Evolutionary conservation across 306 rosid species (phyloP).

Genomic region (Luffa aegyptiaca): DNA sequence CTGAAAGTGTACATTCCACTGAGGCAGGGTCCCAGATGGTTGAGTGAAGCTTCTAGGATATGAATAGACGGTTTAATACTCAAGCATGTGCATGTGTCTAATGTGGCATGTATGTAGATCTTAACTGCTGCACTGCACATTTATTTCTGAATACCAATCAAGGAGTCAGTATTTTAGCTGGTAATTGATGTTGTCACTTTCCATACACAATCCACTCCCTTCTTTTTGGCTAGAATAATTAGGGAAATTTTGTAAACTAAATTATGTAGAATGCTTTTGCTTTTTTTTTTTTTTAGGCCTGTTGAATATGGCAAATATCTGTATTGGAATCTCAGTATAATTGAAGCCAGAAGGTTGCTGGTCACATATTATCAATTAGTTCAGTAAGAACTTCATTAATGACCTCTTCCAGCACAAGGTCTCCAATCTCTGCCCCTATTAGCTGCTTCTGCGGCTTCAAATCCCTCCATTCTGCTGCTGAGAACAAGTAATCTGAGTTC

Average conservation of each 20-base stretch:
- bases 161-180: background rate
- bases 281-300: background rate
- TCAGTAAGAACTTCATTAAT: constrained; percentile 32
- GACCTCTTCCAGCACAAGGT: constrained; percentile 42
- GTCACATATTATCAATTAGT: constrained; percentile 10
- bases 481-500: constrained; percentile 29
- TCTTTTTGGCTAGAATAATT: background rate
- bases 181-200: background rate
- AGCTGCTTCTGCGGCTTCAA: constrained; percentile 30
- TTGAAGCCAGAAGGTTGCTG: background rate
- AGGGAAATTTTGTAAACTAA: background rate
- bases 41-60: constrained; percentile 4
- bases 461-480: constrained; percentile 40
- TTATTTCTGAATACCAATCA: background rate
- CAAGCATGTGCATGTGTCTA: background rate
- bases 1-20: background rate
- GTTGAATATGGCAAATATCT: background rate
- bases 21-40: background rate
- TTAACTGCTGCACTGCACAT: background rate
- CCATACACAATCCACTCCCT: background rate
- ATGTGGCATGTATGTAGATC: background rate
- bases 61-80: background rate
- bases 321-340: background rate
- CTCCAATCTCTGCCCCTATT: constrained; percentile 42
- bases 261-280: background rate